A percentile compares a stretch with the other conserved stretches of the same genome.
Evolutionary conservation across 2,329 filamentous ascomycete species (phyloP).

Genomic region (Thielaviopsis euricoi): DNA sequence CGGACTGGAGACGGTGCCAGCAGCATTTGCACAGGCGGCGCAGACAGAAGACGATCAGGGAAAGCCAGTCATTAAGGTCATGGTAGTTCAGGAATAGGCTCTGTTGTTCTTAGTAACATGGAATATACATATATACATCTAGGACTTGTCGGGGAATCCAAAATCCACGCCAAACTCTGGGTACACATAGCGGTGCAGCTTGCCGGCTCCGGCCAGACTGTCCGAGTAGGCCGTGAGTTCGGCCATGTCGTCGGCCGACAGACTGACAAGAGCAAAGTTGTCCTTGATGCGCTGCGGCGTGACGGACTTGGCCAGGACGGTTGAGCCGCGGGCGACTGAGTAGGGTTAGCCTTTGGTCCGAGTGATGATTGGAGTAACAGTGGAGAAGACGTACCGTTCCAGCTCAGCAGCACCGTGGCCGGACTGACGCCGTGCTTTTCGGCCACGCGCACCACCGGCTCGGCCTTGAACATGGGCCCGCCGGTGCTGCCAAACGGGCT

Average conservation of each 20-base stretch:
- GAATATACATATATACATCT: conserved; percentile 11
- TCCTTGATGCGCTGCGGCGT: conserved; percentile 51
- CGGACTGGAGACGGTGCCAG: conserved; percentile 44
- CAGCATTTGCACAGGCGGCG: conserved; percentile 58
- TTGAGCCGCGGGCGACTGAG: conserved; percentile 53
- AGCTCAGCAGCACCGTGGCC: conserved; percentile 51
- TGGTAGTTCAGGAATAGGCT: conserved; percentile 23
- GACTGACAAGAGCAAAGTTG: conserved; percentile 49
- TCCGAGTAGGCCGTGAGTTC: conserved; percentile 41
- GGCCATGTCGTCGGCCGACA: conserved; percentile 45
- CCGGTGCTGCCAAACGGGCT: conserved; percentile 48
- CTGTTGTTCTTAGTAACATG: not conserved
- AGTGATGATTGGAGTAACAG: too few relatives aligned
- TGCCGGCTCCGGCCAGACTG: conserved; percentile 30
- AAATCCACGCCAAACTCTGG: conserved; percentile 53
- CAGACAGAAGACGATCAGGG: conserved; percentile 53
- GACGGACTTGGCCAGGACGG: conserved; percentile 59
- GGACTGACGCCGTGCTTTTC: conserved; percentile 45
- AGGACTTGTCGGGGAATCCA: conserved; percentile 53
- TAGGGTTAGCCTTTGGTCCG: too few relatives aligned
- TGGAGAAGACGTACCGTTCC: conserved; percentile 44
- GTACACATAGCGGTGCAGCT: conserved; percentile 47
- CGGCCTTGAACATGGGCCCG: conserved; percentile 46
- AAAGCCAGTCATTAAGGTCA: conserved; percentile 58
- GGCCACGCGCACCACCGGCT: conserved; percentile 45